These are phyloP conservation scores for Bacidia rubella DNA, from an alignment of 495 filamentous ascomycete species.

Conservation along the genomic window DNA sequence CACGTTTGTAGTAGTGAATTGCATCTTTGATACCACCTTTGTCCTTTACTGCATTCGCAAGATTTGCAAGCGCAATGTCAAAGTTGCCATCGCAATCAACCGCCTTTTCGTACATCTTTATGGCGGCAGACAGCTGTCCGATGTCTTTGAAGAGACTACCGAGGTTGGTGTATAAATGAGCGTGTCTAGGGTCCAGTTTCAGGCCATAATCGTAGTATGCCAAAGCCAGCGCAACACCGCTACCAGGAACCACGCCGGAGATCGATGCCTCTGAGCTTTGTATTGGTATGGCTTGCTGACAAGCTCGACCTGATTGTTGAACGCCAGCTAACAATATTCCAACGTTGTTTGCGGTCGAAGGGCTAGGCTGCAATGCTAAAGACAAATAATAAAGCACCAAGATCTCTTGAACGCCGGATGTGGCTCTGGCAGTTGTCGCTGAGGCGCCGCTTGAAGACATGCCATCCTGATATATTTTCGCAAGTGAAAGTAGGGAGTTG, in stretches of 20 bases:
- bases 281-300: slow-evolving; percentile 23
- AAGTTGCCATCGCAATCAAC: slow-evolving; percentile 85
- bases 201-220: slow-evolving; percentile 90
- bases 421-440: slow-evolving; percentile 42
- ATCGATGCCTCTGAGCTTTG: slow-evolving; percentile 39
- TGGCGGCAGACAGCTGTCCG: slow-evolving; percentile 78
- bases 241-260: slow-evolving; percentile 72
- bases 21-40: slow-evolving; percentile 86
- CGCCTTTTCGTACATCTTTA: slow-evolving; percentile 94
- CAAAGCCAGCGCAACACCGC: slow-evolving; percentile 76
- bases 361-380: slow-evolving; percentile 85
- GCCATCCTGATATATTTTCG: slow-evolving; percentile 98
- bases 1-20: slow-evolving; percentile 80
- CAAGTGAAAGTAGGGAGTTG: slow-evolving; percentile 86
- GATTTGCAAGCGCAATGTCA: slow-evolving; percentile 91
- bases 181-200: slow-evolving; percentile 74
- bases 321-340: slow-evolving; percentile 91
- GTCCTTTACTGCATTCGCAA: slow-evolving; percentile 97
- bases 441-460: slow-evolving; percentile 65
- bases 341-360: slow-evolving; percentile 97
- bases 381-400: slow-evolving; percentile 93
- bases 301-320: slow-evolving; percentile 52
- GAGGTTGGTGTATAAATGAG: slow-evolving; percentile 96
- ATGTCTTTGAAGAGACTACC: slow-evolving; percentile 95
- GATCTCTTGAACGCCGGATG: slow-evolving; percentile 80